Evolutionary conservation across 2,329 filamentous ascomycete species (phyloP).

Genomic region (Botrytis fabae): DNA sequence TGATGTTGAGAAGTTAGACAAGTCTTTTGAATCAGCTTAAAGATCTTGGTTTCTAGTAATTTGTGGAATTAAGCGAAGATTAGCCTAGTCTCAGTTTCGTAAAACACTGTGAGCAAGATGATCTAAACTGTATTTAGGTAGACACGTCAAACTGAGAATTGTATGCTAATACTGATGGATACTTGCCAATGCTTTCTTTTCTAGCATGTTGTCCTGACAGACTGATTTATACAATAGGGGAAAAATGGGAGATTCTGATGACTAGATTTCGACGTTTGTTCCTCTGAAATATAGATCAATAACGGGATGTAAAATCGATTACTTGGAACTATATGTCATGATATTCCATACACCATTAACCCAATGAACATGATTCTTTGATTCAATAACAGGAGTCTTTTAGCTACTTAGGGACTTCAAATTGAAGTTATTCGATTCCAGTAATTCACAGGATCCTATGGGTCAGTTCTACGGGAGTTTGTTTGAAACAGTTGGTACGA

Average conservation of each 20-base stretch:
- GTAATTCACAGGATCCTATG: background rate
- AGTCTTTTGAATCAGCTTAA: too few species aligned
- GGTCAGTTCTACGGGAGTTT: background rate
- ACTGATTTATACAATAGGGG: fast-evolving
- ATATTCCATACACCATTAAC: fast-evolving
- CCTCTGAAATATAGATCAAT: background rate
- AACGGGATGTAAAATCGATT: fast-evolving
- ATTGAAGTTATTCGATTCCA: background rate
- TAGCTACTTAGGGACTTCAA: background rate
- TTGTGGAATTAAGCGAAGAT: background rate
- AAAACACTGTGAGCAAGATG: too few species aligned
- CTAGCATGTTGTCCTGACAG: too few species aligned
- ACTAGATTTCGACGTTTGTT: fast-evolving
- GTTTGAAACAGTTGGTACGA: background rate
- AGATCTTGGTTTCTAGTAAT: background rate
- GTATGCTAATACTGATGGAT: too few species aligned
- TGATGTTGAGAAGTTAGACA: too few species aligned
- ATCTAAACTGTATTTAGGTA: too few species aligned
- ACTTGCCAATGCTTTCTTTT: too few species aligned
- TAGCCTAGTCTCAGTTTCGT: background rate
- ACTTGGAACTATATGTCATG: fast-evolving
- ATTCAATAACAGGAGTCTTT: background rate
- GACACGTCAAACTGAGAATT: background rate
- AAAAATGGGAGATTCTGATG: background rate
- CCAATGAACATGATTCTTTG: background rate